A percentile compares a stretch with the other conserved stretches of the same genome.
Conservation (phyloP, 225 moss, liverwort and hornwort species). For the Marchantia paleacea region DNA sequence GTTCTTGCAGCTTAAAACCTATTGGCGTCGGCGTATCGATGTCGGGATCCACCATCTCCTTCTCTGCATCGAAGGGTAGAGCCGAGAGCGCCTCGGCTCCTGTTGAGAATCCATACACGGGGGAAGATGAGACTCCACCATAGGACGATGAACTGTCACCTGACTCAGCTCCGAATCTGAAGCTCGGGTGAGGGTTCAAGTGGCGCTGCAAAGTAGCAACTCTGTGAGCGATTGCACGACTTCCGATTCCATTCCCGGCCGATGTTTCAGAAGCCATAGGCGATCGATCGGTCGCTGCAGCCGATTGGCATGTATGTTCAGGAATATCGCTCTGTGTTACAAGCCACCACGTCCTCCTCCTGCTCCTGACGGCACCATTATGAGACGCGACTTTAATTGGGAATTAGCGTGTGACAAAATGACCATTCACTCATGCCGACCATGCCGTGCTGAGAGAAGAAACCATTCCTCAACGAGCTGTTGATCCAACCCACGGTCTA, state of each 20-base stretch:
- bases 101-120: neutral
- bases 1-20: too few relatives aligned
- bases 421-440: too few relatives aligned
- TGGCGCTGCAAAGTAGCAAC: slow-evolving; percentile 18
- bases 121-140: neutral
- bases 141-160: too few relatives aligned
- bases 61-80: neutral
- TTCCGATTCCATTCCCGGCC: neutral
- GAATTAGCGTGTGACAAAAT: too few relatives aligned
- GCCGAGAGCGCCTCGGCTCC: neutral
- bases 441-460: too few relatives aligned
- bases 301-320: too few relatives aligned
- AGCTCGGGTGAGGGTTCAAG: neutral
- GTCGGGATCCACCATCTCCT: neutral
- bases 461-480: too few relatives aligned
- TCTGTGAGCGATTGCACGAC: slow-evolving; percentile 6
- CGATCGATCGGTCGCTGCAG: neutral
- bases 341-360: too few relatives aligned
- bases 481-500: too few relatives aligned
- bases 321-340: too few relatives aligned
- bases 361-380: too few relatives aligned
- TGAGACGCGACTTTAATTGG: too few relatives aligned
- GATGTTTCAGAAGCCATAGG: neutral
- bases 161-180: neutral
- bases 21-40: neutral